Percentiles rank a stretch among this genome's conserved stretches.
Conservation (phyloP, 169 alveolate genomes). For the Theileria annulata region DNA sequence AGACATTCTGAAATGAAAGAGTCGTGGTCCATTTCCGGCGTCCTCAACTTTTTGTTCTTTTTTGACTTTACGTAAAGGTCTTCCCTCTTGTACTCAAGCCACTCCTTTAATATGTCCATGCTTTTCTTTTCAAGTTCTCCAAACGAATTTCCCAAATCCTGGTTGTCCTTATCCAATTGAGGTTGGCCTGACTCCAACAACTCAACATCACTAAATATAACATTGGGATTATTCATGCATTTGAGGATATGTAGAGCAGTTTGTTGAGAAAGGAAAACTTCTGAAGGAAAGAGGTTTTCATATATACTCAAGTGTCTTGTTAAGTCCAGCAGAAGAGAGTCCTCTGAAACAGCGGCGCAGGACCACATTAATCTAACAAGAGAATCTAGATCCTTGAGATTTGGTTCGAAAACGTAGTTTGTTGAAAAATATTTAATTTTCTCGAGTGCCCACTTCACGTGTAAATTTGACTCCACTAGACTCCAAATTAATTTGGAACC, state of each 20-base stretch:
- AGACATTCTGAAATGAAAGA: conserved; percentile 44
- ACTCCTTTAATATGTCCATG: conserved; percentile 26
- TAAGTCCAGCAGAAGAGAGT: conserved; percentile 28
- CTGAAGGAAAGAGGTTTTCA: conserved; percentile 33
- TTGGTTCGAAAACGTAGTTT: neutral
- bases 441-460: conserved; percentile 41
- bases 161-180: neutral
- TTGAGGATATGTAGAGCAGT: conserved; percentile 43
- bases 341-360: conserved; percentile 55
- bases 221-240: conserved; percentile 12
- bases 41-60: conserved; percentile 27
- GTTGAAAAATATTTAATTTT: neutral
- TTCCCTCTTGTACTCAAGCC: conserved; percentile 62
- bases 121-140: neutral
- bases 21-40: conserved; percentile 61
- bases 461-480: conserved; percentile 37
- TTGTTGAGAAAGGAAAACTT: conserved; percentile 61
- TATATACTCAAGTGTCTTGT: conserved; percentile 9
- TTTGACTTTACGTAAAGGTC: conserved; percentile 46
- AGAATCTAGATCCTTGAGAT: conserved; percentile 7
- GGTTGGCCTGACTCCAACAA: neutral
- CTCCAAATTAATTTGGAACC: conserved; percentile 45
- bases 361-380: conserved; percentile 56
- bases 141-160: neutral
- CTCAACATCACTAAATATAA: conserved; percentile 10